Evolutionary conservation across 225 moss, liverwort and hornwort species (phyloP).

Genomic region (Thuidium tamariscinum): DNA sequence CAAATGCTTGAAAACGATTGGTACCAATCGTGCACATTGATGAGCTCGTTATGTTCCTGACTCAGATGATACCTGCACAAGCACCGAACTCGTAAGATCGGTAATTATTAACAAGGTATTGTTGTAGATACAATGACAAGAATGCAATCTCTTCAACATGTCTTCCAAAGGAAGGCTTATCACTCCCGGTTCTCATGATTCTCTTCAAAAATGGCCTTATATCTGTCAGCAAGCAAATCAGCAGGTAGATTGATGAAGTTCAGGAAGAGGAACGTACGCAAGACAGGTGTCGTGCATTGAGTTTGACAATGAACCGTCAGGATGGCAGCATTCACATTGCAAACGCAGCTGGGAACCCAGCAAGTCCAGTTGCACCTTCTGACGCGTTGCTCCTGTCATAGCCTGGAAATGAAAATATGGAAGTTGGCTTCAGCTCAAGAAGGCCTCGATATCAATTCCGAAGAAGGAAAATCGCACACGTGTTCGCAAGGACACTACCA

Average conservation of each 20-base stretch:
- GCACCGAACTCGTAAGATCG: not conserved
- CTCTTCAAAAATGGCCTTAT: not conserved
- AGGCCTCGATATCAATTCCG: not conserved
- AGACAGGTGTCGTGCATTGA: conserved; percentile 83
- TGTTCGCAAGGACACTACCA: not conserved
- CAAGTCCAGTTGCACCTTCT: conserved; percentile 75
- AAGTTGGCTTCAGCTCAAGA: not conserved
- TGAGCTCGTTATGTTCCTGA: conserved; percentile 72
- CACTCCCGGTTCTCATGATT: not conserved
- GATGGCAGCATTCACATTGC: conserved; percentile 77
- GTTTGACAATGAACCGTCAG: conserved; percentile 49
- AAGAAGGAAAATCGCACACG: not conserved
- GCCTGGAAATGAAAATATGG: conserved; percentile 19
- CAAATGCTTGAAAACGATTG: conserved; percentile 68
- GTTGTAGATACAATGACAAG: not conserved
- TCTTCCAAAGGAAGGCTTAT: not conserved
- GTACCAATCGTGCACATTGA: conserved; percentile 89
- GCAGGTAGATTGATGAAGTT: not conserved
- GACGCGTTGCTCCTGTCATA: conserved; percentile 72
- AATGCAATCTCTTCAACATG: not conserved
- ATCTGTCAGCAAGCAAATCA: not conserved
- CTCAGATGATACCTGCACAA: conserved; percentile 46
- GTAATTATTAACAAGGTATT: not conserved
- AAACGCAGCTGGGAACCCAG: conserved; percentile 59
- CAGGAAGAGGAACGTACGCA: conserved; percentile 32